A percentile compares a stretch with the other conserved stretches of the same genome.
These are phyloP conservation scores for Mycena haematopus DNA, from an alignment of 768 basidiomycete species.

Conservation along the genomic window DNA sequence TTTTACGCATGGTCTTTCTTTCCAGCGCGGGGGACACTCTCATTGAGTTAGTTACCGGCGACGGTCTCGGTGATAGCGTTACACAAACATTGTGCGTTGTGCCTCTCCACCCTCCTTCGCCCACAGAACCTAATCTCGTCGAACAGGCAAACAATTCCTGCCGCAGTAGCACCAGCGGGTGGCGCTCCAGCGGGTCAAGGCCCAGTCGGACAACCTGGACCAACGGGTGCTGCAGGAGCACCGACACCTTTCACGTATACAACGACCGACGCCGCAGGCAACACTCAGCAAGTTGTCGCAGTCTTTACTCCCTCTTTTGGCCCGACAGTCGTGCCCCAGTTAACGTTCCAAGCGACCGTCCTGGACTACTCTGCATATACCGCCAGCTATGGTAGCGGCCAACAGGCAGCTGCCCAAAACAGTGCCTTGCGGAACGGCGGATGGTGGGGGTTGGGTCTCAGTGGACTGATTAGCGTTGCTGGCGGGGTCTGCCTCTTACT, in stretches of 20 bases:
- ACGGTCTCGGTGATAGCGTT: constrained; percentile 6
- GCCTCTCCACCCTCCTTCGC: not conserved
- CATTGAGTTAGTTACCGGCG: constrained; percentile 15
- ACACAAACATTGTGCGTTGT: constrained; percentile 19
- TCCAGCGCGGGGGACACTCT: constrained; percentile 21
- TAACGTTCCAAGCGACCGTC: constrained; percentile 27
- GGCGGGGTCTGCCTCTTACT: constrained; percentile 12
- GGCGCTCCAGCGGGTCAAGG: not conserved
- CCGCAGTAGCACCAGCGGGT: not conserved
- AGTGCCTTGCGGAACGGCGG: constrained; percentile 1
- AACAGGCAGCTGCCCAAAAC: not conserved
- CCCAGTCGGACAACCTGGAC: constrained; percentile 24
- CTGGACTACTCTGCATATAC: constrained; percentile 25
- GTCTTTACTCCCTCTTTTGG: constrained; percentile 26
- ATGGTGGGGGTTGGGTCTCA: constrained; percentile 16
- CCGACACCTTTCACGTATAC: constrained; percentile 28
- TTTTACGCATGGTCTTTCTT: not conserved
- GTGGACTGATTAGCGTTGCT: not conserved
- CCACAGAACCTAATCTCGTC: not conserved
- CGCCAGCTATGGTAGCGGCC: constrained; percentile 17
- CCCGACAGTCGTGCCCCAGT: constrained; percentile 6
- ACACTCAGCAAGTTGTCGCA: constrained; percentile 12
- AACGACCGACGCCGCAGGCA: constrained; percentile 16
- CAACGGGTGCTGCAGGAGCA: constrained; percentile 10
- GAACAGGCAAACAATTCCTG: constrained; percentile 14